These are phyloP conservation scores for Fusarium chaquense DNA, from an alignment of 2,329 filamentous ascomycete genomes.

Conservation along the genomic window DNA sequence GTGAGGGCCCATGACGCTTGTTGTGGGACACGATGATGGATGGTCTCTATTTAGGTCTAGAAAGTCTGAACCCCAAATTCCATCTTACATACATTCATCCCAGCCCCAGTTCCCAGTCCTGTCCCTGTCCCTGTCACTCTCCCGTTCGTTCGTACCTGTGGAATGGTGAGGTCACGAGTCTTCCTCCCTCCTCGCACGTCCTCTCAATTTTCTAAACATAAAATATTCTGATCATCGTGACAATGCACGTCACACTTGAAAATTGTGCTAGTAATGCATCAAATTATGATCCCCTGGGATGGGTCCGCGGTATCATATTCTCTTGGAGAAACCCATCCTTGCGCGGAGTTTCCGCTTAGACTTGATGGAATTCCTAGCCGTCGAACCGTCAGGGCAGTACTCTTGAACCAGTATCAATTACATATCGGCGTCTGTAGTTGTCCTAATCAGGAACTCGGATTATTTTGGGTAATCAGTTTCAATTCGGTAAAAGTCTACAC, in stretches of 20 bases:
- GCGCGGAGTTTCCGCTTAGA: slow-evolving; percentile 31
- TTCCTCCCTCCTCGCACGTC: background rate
- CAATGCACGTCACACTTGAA: background rate
- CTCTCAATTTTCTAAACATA: slow-evolving; percentile 10
- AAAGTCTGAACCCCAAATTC: slow-evolving; percentile 23
- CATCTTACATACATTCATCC: slow-evolving; percentile 9
- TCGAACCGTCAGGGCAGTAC: slow-evolving; percentile 12
- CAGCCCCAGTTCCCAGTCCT: background rate
- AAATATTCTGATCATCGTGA: slow-evolving; percentile 3
- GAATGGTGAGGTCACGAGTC: slow-evolving; percentile 41
- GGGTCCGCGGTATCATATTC: slow-evolving; percentile 20
- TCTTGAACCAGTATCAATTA: background rate
- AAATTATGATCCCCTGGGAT: slow-evolving; percentile 11
- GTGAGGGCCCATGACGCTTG: slow-evolving; percentile 32
- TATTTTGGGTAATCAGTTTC: background rate
- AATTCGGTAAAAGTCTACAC: slow-evolving; percentile 10
- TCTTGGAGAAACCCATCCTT: slow-evolving; percentile 12
- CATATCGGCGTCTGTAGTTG: background rate
- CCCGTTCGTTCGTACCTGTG: slow-evolving; percentile 6
- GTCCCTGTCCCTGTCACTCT: slow-evolving; percentile 27
- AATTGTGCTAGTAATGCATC: background rate
- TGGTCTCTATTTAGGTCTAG: background rate
- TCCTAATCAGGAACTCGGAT: background rate
- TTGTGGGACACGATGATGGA: slow-evolving; percentile 25
- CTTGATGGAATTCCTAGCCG: slow-evolving; percentile 27